Percentiles rank a stretch among this genome's conserved stretches.
phyloP scores from a whole-genome alignment of 2,329 filamentous ascomycete genomes.

The Cercospora nicotianae region DNA sequence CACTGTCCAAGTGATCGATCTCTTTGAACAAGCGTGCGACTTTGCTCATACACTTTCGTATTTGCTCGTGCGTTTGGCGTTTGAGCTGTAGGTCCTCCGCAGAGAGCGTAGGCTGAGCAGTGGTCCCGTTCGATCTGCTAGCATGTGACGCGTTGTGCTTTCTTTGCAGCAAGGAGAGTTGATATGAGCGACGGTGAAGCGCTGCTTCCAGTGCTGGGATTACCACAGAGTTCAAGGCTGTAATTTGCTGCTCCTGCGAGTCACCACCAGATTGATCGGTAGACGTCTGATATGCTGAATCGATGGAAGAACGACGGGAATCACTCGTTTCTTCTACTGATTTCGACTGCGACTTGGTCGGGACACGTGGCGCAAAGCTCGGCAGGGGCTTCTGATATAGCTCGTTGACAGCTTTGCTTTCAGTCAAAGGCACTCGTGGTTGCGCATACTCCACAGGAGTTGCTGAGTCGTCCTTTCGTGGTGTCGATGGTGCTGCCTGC shows the following conservation, averaged over 20 bases:
- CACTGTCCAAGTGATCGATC: conserved; percentile 84
- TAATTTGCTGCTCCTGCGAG: conserved; percentile 58
- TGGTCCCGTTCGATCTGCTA: conserved; percentile 15
- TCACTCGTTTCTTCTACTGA: background rate
- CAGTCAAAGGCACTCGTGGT: conserved; percentile 10
- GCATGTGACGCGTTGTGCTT: conserved; percentile 29
- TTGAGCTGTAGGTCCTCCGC: conserved; percentile 43
- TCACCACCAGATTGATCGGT: background rate
- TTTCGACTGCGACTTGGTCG: conserved; percentile 8
- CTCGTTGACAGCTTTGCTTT: conserved; percentile 29
- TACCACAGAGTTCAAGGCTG: conserved; percentile 86
- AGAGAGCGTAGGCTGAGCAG: background rate
- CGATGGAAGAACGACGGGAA: conserved; percentile 5
- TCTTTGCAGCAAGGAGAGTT: conserved; percentile 58
- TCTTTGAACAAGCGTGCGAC: conserved; percentile 81
- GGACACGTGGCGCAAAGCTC: conserved; percentile 29
- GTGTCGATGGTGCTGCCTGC: conserved; percentile 13
- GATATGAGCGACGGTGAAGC: conserved; percentile 70
- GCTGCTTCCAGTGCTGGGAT: conserved; percentile 90
- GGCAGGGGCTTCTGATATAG: conserved; percentile 40
- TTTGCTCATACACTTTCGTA: conserved; percentile 78
- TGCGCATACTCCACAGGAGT: conserved; percentile 15
- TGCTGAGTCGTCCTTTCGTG: conserved; percentile 13
- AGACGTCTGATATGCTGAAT: conserved; percentile 8
- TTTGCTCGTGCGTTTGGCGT: conserved; percentile 75